These are phyloP conservation scores for Hymenoscyphus infarciens DNA, from an alignment of 2,329 filamentous ascomycete species.

Conservation along the genomic window DNA sequence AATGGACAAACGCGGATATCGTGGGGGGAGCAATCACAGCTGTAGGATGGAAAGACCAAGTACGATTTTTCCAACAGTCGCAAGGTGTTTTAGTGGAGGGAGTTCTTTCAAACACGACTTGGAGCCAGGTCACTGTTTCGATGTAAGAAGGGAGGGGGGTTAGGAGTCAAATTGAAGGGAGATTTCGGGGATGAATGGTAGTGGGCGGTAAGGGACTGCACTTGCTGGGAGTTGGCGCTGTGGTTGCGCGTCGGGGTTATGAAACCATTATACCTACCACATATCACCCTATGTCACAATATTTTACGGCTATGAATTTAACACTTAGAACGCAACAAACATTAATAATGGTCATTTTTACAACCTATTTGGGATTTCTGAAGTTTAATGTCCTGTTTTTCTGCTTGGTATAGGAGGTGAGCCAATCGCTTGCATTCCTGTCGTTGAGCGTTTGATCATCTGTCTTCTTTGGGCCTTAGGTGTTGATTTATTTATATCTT, in stretches of 20 bases:
- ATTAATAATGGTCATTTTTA: background rate
- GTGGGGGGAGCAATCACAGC: slow-evolving; percentile 24
- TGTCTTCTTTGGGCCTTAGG: no score
- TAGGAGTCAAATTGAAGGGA: background rate
- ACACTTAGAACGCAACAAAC: background rate
- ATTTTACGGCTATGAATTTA: background rate
- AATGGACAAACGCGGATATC: slow-evolving; percentile 24
- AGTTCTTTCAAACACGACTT: slow-evolving; percentile 17
- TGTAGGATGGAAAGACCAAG: slow-evolving; percentile 23
- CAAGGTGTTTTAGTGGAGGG: slow-evolving; percentile 20
- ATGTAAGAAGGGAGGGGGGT: background rate
- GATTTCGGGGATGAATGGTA: background rate
- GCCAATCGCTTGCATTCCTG: no score
- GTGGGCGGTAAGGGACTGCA: background rate
- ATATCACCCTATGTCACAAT: slow-evolving; percentile 3
- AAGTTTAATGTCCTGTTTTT: background rate
- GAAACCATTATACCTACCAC: background rate
- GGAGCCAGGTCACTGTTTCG: slow-evolving; percentile 16
- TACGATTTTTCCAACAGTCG: slow-evolving; percentile 20
- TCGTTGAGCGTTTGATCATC: no score
- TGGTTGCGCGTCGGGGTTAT: background rate
- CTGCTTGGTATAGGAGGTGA: background rate
- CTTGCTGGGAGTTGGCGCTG: background rate
- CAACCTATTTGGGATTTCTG: background rate
- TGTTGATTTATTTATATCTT: no score